Conservation (phyloP, 148 eudicot genomes). For the Chenopodium berlandieri region DNA sequence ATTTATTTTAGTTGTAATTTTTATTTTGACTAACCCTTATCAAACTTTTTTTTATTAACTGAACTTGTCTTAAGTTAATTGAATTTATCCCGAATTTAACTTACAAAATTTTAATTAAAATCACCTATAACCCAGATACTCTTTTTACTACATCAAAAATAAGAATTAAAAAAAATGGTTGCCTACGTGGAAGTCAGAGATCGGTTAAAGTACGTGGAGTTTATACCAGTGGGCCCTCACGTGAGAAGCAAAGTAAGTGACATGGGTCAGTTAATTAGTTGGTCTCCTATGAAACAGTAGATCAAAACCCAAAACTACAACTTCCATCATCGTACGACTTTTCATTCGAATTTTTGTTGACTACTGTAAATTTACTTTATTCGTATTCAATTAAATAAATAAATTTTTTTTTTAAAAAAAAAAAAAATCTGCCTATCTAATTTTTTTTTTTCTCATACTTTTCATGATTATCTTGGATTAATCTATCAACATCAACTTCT, state of each 20-base stretch:
- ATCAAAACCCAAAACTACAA: not conserved
- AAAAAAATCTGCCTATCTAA: too few relatives aligned
- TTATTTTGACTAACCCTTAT: too few relatives aligned
- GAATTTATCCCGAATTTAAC: too few relatives aligned
- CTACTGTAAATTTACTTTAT: not conserved
- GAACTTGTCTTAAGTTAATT: too few relatives aligned
- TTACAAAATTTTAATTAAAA: too few relatives aligned
- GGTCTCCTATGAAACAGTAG: not conserved
- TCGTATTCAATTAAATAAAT: not conserved
- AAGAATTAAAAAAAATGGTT: not conserved
- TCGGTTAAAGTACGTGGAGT: slow-evolving; percentile 12
- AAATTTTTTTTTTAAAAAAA: too few relatives aligned
- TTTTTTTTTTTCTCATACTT: not conserved
- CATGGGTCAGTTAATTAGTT: not conserved
- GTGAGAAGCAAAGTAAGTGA: not conserved
- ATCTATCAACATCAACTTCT: not conserved
- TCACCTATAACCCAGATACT: too few relatives aligned
- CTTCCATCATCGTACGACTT: too few relatives aligned
- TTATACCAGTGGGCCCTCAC: not conserved
- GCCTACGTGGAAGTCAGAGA: slow-evolving; percentile 5
- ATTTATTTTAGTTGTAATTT: too few relatives aligned
- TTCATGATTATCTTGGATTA: not conserved
- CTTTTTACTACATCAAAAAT: too few relatives aligned
- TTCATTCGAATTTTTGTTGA: not conserved
- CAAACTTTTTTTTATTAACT: too few relatives aligned